A percentile compares a stretch with the other conserved stretches of the same genome.
These are phyloP conservation scores for Neurospora tetrasperma DNA, from an alignment of 495 filamentous ascomycete species.

Conservation along the genomic window DNA sequence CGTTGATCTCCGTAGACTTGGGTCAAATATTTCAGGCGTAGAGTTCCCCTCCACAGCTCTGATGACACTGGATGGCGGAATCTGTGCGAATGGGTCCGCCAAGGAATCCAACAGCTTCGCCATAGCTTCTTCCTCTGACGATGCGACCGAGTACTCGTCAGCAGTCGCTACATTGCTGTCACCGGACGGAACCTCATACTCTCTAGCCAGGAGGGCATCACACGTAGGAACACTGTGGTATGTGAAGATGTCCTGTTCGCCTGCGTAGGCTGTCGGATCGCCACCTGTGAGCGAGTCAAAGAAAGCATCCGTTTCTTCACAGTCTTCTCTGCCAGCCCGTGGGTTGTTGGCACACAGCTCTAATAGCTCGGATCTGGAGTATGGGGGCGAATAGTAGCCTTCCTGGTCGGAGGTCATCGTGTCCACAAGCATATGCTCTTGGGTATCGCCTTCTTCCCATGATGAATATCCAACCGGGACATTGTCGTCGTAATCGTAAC, in stretches of 20 bases:
- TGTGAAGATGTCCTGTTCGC: background rate
- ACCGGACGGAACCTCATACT: background rate
- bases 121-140: slow-evolving; percentile 11
- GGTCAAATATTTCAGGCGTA: slow-evolving; percentile 5
- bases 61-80: slow-evolving; percentile 10
- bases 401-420: background rate
- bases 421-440: background rate
- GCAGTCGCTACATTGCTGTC: background rate
- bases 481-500: background rate
- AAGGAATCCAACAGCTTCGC: background rate
- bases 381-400: background rate
- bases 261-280: background rate
- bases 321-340: background rate
- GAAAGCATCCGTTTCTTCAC: background rate
- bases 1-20: slow-evolving; percentile 6
- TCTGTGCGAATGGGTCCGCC: background rate
- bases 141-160: slow-evolving; percentile 4
- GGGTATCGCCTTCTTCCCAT: background rate
- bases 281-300: background rate
- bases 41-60: background rate
- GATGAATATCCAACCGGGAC: background rate
- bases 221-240: background rate
- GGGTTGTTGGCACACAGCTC: background rate
- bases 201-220: background rate
- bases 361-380: background rate